These are phyloP conservation scores for Cordyceps cateniannulata DNA, from an alignment of 2,329 filamentous ascomycete genomes.

Conservation along the genomic window DNA sequence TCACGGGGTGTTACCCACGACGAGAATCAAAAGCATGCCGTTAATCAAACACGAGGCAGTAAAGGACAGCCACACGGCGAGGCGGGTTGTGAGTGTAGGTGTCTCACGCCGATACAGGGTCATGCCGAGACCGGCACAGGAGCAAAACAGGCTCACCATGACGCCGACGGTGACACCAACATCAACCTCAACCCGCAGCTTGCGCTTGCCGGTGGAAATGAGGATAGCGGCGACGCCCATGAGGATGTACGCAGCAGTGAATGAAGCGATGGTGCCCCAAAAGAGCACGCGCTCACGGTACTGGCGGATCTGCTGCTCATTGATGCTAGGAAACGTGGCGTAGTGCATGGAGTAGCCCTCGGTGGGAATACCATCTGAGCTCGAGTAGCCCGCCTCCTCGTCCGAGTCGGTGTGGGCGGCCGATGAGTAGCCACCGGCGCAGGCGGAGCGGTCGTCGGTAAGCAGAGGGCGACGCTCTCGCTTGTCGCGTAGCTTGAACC, in stretches of 20 bases:
- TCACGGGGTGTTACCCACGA: conserved; percentile 33
- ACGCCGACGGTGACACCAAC: conserved; percentile 65
- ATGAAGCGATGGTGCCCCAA: conserved; percentile 46
- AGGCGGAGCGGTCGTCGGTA: conserved; percentile 17
- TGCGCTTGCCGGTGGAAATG: conserved; percentile 61
- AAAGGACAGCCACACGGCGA: conserved; percentile 33
- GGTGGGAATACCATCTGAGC: conserved; percentile 43
- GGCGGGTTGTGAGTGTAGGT: conserved; percentile 35
- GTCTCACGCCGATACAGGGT: conserved; percentile 46
- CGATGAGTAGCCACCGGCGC: conserved; percentile 25
- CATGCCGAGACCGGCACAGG: conserved; percentile 53
- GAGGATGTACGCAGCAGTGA: conserved; percentile 55
- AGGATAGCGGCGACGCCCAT: conserved; percentile 60
- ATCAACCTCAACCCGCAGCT: conserved; percentile 65
- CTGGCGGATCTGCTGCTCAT: conserved; percentile 41
- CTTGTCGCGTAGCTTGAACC: conserved; percentile 34
- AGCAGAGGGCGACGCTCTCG: conserved; percentile 25
- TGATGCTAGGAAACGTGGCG: conserved; percentile 44
- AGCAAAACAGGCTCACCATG: conserved; percentile 58
- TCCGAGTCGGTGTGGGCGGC: conserved; percentile 33
- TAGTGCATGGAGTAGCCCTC: conserved; percentile 49
- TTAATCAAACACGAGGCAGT: conserved; percentile 34
- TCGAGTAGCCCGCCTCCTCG: conserved; percentile 45
- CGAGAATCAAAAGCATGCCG: conserved; percentile 36
- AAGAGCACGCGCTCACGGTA: conserved; percentile 52